Conservation (phyloP, 495 filamentous ascomycete genomes). For the Cladorrhinum samala region DNA sequence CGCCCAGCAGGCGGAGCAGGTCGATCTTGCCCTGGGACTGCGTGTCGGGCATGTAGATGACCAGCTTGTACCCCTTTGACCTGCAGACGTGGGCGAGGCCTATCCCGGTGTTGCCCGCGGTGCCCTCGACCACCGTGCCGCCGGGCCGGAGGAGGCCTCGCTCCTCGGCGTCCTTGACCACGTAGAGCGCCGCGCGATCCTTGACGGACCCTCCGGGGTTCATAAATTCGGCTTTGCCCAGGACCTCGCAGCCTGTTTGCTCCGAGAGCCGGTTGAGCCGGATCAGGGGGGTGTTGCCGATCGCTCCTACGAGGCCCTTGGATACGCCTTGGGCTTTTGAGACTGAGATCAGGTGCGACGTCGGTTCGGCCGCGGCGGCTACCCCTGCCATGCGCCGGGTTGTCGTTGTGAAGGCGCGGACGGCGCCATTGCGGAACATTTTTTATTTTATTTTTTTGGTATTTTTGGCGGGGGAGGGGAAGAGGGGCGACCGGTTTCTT, state of each 20-base stretch:
- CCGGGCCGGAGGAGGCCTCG: constrained; percentile 72
- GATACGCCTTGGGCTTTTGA: constrained; percentile 80
- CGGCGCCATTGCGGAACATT: constrained; percentile 51
- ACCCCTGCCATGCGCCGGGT: constrained; percentile 30
- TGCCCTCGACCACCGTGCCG: constrained; percentile 94
- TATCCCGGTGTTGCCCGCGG: constrained; percentile 96
- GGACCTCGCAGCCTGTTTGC: constrained; percentile 87
- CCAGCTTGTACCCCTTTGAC: constrained; percentile 83
- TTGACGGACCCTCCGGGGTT: constrained; percentile 96
- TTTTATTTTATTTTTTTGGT: neutral
- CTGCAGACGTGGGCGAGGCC: constrained; percentile 95
- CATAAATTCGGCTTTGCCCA: constrained; percentile 98
- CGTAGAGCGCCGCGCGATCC: constrained; percentile 91
- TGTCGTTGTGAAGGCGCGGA: constrained; percentile 46
- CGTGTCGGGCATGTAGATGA: constrained; percentile 99
- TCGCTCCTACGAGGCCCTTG: constrained; percentile 81
- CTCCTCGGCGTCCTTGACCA: constrained; percentile 90
- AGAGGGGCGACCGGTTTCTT: no score
- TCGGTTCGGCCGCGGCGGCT: constrained; percentile 27
- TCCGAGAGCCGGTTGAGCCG: constrained; percentile 80
- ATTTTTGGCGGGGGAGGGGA: no score
- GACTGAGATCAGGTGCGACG: constrained; percentile 41
- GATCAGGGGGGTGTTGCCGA: constrained; percentile 95
- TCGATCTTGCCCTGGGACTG: constrained; percentile 98
- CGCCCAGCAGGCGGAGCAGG: constrained; percentile 80